These are phyloP conservation scores for Penicillium diatomitis DNA, from an alignment of 495 filamentous ascomycete species.

Conservation along the genomic window DNA sequence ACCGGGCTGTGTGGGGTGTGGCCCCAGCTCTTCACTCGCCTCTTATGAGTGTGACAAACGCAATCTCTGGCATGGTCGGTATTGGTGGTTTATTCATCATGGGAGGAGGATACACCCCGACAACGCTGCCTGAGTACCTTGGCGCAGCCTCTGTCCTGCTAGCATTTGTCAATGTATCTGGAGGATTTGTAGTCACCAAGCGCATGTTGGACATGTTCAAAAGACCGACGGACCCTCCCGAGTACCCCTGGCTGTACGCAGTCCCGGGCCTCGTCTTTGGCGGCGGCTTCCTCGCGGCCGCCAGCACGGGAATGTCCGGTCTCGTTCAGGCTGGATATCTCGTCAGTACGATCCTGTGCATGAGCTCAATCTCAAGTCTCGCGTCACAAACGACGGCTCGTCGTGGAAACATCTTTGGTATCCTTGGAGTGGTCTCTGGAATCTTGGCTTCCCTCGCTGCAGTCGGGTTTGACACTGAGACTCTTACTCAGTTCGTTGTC, in stretches of 20 bases:
- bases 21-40: slow-evolving; percentile 68
- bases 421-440: slow-evolving; percentile 67
- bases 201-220: slow-evolving; percentile 92
- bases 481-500: slow-evolving; percentile 59
- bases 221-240: slow-evolving; percentile 67
- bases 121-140: slow-evolving; percentile 64
- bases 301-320: slow-evolving; percentile 66
- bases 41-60: slow-evolving; percentile 80
- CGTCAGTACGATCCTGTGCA: slow-evolving; percentile 69
- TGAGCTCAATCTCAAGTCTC: slow-evolving; percentile 60
- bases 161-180: slow-evolving; percentile 74
- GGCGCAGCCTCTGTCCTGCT: slow-evolving; percentile 70
- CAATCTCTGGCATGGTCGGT: slow-evolving; percentile 77
- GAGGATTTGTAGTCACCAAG: slow-evolving; percentile 77
- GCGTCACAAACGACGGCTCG: slow-evolving; percentile 69
- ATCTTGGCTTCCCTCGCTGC: slow-evolving; percentile 68
- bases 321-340: slow-evolving; percentile 75
- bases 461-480: slow-evolving; percentile 65
- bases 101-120: slow-evolving; percentile 62
- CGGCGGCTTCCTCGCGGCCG: slow-evolving; percentile 66
- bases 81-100: slow-evolving; percentile 76
- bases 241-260: slow-evolving; percentile 76
- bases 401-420: slow-evolving; percentile 71
- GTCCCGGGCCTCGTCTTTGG: slow-evolving; percentile 65
- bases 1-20: slow-evolving; percentile 75